These are phyloP conservation scores for Penicillium arizonense DNA, from an alignment of 495 filamentous ascomycete genomes.

Conservation along the genomic window DNA sequence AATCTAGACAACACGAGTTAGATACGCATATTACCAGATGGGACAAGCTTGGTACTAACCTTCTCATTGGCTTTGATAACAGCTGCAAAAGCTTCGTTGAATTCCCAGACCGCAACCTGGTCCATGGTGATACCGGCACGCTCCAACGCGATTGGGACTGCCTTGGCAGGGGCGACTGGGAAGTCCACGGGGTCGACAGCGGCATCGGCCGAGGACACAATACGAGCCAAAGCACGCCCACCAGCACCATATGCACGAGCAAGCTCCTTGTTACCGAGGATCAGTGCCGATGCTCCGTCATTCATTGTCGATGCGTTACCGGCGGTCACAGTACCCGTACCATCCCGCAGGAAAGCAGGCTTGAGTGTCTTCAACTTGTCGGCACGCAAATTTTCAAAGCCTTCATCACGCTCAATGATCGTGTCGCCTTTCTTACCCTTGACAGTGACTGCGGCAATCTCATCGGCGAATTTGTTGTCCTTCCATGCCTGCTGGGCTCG, in stretches of 20 bases:
- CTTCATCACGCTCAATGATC: slow-evolving; percentile 78
- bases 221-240: slow-evolving; percentile 77
- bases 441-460: slow-evolving; percentile 84
- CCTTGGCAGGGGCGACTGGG: slow-evolving; percentile 87
- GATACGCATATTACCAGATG: background rate
- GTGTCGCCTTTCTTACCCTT: slow-evolving; percentile 80
- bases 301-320: slow-evolving; percentile 92
- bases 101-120: slow-evolving; percentile 92
- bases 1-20: slow-evolving; percentile 51
- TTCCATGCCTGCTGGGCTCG: slow-evolving; percentile 91
- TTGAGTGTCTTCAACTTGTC: slow-evolving; percentile 85
- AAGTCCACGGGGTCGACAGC: slow-evolving; percentile 94
- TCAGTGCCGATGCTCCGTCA: slow-evolving; percentile 90
- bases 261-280: slow-evolving; percentile 73
- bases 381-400: slow-evolving; percentile 76
- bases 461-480: slow-evolving; percentile 72
- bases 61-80: slow-evolving; percentile 95
- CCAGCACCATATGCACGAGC: slow-evolving; percentile 70
- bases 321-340: slow-evolving; percentile 87
- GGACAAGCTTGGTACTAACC: slow-evolving; percentile 40
- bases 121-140: slow-evolving; percentile 85
- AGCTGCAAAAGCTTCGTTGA: slow-evolving; percentile 97
- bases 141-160: slow-evolving; percentile 85
- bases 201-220: slow-evolving; percentile 85
- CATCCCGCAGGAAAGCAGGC: slow-evolving; percentile 84